These are phyloP conservation scores for Blechomonas ayalai DNA, from an alignment of 208 protist species.

Conservation along the genomic window DNA sequence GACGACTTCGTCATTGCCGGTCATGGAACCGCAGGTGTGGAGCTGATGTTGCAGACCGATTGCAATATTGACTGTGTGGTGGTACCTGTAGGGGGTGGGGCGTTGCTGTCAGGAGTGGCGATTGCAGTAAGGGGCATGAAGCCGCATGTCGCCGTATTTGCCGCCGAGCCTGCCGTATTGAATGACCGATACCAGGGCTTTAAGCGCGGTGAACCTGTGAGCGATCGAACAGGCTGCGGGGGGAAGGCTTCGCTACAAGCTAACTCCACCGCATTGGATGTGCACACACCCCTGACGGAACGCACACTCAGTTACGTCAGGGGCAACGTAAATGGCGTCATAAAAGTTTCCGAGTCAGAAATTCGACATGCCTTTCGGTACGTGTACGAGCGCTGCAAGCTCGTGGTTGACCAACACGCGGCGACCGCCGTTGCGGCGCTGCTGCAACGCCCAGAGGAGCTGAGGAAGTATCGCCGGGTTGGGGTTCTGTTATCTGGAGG, in stretches of 20 bases:
- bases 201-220: slow-evolving; percentile 28
- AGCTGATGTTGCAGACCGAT: slow-evolving; percentile 84
- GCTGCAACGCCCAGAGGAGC: slow-evolving; percentile 20
- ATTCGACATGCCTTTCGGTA: slow-evolving; percentile 62
- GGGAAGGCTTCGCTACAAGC: neutral
- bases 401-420: slow-evolving; percentile 65
- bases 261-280: too few species aligned
- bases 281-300: slow-evolving; percentile 12
- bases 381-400: slow-evolving; percentile 72
- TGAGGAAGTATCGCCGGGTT: slow-evolving; percentile 30
- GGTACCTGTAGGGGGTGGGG: slow-evolving; percentile 83
- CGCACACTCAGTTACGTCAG: slow-evolving; percentile 24
- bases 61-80: slow-evolving; percentile 79
- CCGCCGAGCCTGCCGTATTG: slow-evolving; percentile 51
- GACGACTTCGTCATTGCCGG: slow-evolving; percentile 89
- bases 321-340: slow-evolving; percentile 48
- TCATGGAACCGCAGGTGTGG: slow-evolving; percentile 80
- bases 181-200: slow-evolving; percentile 20
- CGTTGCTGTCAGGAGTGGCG: slow-evolving; percentile 80
- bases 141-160: slow-evolving; percentile 83
- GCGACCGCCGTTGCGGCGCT: slow-evolving; percentile 70
- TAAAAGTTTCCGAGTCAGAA: slow-evolving; percentile 42
- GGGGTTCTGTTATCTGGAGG: slow-evolving; percentile 52
- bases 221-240: slow-evolving; percentile 1
- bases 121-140: slow-evolving; percentile 87